Conservation (phyloP, 805 yeast species). For the Tetrapisispora phaffii region DNA sequence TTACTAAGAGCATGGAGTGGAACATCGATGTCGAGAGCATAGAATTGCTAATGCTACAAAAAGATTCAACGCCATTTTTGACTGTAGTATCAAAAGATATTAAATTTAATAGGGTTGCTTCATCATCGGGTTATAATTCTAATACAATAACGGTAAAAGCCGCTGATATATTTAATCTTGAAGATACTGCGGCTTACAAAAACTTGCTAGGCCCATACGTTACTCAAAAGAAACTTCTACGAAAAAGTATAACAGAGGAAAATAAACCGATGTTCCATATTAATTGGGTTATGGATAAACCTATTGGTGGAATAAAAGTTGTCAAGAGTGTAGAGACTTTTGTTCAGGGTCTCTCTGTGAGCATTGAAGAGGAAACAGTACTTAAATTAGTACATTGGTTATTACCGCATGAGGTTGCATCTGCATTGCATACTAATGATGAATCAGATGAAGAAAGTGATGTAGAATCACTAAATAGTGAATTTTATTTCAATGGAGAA, state of each 20-base stretch:
- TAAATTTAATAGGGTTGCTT: conserved; percentile 50
- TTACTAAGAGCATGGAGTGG: conserved; percentile 44
- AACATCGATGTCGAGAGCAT: conserved; percentile 58
- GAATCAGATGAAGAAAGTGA: not conserved
- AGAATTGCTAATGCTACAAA: conserved; percentile 58
- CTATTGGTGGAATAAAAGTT: conserved; percentile 87
- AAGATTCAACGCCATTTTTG: conserved; percentile 50
- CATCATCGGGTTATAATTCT: conserved; percentile 55
- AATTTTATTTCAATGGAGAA: not conserved
- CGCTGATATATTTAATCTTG: conserved; percentile 62
- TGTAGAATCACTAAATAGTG: conserved; percentile 1
- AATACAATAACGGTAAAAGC: conserved; percentile 50
- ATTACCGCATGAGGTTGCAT: conserved; percentile 43
- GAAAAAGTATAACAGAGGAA: not conserved
- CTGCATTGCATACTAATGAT: conserved; percentile 6
- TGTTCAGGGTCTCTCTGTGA: conserved; percentile 58
- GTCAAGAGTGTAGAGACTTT: conserved; percentile 52
- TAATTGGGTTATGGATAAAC: conserved; percentile 70
- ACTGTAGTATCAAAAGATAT: conserved; percentile 60
- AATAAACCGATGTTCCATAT: conserved; percentile 33
- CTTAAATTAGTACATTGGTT: conserved; percentile 52
- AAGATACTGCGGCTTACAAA: conserved; percentile 49
- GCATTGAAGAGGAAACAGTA: conserved; percentile 64
- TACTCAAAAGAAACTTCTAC: conserved; percentile 6
- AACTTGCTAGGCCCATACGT: conserved; percentile 53